Evolutionary conservation across 148 eudicot genomes (phyloP), one percentile per base, ranked within the genome.

Genomic region (Oxyria digyna): DNA sequence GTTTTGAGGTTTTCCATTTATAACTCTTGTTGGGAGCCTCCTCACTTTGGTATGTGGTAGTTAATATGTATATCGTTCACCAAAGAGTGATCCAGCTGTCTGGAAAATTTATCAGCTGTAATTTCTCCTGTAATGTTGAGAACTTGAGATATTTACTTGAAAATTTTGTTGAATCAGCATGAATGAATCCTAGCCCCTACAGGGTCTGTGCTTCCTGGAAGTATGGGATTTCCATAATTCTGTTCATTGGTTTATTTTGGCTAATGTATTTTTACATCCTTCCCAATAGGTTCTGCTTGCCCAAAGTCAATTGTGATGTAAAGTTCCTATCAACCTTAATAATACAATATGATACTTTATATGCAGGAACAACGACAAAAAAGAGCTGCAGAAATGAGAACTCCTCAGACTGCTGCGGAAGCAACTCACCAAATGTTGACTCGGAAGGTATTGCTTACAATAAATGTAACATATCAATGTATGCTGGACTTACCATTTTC

Each of bases 291-390:
- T n/a, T n/a, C n/a, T n/a, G n/a, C n/a, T n/a, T n/a, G n/a, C n/a
- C n/a, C n/a, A n/a, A n/a, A n/a, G n/a, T n/a, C n/a, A n/a, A n/a
- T n/a, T 35, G 62, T 68, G 27, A 42, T 15, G 32, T 24, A 42
- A 40, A 42, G 15, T 14, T 68, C 23, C 15, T 29, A 18, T n/a
- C 26, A 32, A 26, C n/a, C 27, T 24, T 73, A 27, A 12, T 14
- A 38, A 38, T 38, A 7, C 7, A 3, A 10, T 38, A 10, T 38
- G 41, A 37, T 50, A 33, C 32, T 35, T 12, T 69, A 23, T 67
- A 67, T 69, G 52, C 87, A 89, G 96, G 87, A 81, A 76, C 84
- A 74, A 62, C 82, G 75, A 76, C 87, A 76, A 73, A 89, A 85
- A 73, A 80, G 86, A 73, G 80, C 87, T 41, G 84, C 79, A 27